Base-by-base conservation (phyloP, 2,329 filamentous ascomycete species). In the Colletotrichum liaoningense region DNA sequence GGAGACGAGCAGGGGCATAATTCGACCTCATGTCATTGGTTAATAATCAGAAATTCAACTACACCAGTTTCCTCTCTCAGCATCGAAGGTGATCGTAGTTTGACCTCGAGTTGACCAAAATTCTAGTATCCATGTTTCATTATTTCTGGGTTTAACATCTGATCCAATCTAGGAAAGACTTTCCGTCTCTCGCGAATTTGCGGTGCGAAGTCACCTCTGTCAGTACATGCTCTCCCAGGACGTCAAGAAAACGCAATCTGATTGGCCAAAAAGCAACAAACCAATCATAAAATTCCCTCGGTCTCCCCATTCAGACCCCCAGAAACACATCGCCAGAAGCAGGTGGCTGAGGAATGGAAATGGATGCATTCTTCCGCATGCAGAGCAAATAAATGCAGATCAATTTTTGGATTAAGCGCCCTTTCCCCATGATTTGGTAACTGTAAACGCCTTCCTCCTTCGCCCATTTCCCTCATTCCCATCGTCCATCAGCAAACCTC, bases 361-460 rank as follows among this genome's bases (percentile, higher is more conserved):
- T 42, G 70, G 33, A 55, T 55, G 67, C 46, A 73, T 73, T 63
- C 35, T 49, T 64, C 70, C 70, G 60, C 38, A 69, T 69, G 56
- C 66, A 73, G 66, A 42, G 38, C 38, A 66, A 60, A 19, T 22
- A 14, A 11, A 22, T 52, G 67, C 60, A 70, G 60, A 73, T 73
- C 70, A 33, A 49, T 26, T 46, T 35, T 35, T 35, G 33, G 12
- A 42, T 64, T 54, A 58, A 66, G 24, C 65, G 52, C 65, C 65
- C 22, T 52, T 38, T 26, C 28, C n/a, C 19, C 19, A 19, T n/a
- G 42, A 35, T 11, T 35, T 12, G 9, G 33, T 35, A 4, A 35
- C 33, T 35, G 33, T 35, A 35, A 35, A 35, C 33, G 33, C 33
- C 30, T 8, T 33, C 30, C 30, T 33, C 11, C 30, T 33, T 11